Base-by-base conservation (phyloP, 108 stramenopile species). In the Cyclotella baltica region DNA sequence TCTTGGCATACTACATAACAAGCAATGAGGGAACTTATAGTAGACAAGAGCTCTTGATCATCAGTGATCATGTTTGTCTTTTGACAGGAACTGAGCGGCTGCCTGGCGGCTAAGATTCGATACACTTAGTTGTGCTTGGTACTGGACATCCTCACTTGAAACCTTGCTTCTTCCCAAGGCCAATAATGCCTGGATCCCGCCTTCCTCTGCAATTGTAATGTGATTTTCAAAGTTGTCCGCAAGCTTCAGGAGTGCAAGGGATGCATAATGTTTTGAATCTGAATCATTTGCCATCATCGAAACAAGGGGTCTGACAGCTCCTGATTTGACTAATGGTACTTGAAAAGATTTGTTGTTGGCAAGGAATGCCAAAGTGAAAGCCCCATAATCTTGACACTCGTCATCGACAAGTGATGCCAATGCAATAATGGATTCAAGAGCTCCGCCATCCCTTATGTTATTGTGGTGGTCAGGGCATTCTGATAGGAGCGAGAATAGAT, bases 161-260 rank as follows among this genome's bases (percentile, higher is more conserved):
- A 73, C 46, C 36, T 90, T 88, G 40, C 87, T 73, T 16, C 88
- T 75, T 23, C 92, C 93, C 11, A 94, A 73, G 18, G 88, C 67
- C 3, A 96, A 72, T 40, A 96, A 78, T 22, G 92, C 93, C 70
- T 90, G 87, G 51, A 96, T 92, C 18, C 93, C 95, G 28, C 95
- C 95, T 62, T 89, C 93, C 50, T 89, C 85, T 22, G 95, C 93
- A 67, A 96, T 90, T 28, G 84, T 78, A 20, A 94, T 55, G 78
- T 96, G 95, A 70, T 92, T 94, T 73, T 93, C 88, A 64, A 92
- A 92, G 74, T 96, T 96, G 83, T 96, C 93, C 23, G 93, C 90
- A 28, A 96, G 84, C 68, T 96, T 94, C 59, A 96, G 82, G 20
- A 96, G 85, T 51, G 95, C 95, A 27, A 93, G 87, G n/a, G 90